These are phyloP conservation scores for Barnettozyma populi DNA, from an alignment of 805 yeast species.

Conservation along the genomic window DNA sequence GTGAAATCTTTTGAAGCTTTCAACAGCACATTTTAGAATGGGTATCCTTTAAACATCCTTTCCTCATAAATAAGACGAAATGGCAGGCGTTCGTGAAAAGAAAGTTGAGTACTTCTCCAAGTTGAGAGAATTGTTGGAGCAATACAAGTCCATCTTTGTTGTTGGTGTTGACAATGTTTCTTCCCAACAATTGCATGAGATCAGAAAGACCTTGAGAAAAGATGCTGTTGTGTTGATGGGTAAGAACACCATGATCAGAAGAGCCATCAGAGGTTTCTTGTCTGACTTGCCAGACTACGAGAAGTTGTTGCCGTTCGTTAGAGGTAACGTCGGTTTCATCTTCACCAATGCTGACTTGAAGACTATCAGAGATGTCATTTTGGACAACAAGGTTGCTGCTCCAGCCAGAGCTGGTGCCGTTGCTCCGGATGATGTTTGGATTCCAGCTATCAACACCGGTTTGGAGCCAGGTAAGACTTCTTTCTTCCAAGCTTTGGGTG, in stretches of 20 bases:
- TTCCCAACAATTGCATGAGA: slow-evolving; percentile 99
- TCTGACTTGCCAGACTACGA: slow-evolving; percentile 93
- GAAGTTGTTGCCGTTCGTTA: slow-evolving; percentile 89
- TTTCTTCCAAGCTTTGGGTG: slow-evolving; percentile 99
- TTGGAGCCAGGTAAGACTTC: slow-evolving; percentile 99
- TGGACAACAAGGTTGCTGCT: slow-evolving; percentile 96
- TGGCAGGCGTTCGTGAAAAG: slow-evolving; percentile 99
- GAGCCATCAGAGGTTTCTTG: slow-evolving; percentile 96
- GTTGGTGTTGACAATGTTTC: slow-evolving; percentile 99
- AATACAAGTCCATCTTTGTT: slow-evolving; percentile 96
- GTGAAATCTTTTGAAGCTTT: background rate
- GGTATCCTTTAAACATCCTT: slow-evolving; percentile 84
- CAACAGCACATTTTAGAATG: background rate
- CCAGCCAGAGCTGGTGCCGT: slow-evolving; percentile 99
- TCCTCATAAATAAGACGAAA: slow-evolving; percentile 78
- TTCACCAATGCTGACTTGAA: slow-evolving; percentile 97
- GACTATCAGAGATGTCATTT: slow-evolving; percentile 81
- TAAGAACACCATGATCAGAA: slow-evolving; percentile 99
- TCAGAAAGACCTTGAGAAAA: slow-evolving; percentile 94
- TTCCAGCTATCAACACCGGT: slow-evolving; percentile 99
- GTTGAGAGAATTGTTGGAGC: slow-evolving; percentile 92
- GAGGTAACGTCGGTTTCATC: slow-evolving; percentile 99
- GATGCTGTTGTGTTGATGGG: slow-evolving; percentile 97
- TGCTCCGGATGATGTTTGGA: slow-evolving; percentile 96
- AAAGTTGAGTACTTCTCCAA: slow-evolving; percentile 92